Evolutionary conservation across 192 early-diverging fungal genomes (phyloP).

Genomic region (Lobosporangium transversale): DNA sequence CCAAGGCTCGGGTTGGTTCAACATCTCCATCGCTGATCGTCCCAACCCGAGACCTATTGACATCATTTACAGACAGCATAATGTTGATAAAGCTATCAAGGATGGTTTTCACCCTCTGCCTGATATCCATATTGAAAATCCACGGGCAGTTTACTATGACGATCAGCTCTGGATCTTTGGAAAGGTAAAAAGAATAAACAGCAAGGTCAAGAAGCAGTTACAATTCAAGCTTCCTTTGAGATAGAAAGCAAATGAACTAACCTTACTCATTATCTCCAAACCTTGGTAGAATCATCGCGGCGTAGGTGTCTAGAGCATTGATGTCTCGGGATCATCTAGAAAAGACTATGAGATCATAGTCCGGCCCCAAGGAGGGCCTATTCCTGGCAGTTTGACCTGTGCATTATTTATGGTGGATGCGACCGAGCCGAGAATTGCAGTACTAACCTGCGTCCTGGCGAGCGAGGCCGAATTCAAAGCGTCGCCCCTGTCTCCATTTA

Average conservation of each 20-base stretch:
- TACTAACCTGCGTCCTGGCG: slow-evolving; percentile 29
- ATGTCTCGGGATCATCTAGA: slow-evolving; percentile 6
- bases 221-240: too few species aligned
- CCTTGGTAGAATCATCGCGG: slow-evolving; percentile 20
- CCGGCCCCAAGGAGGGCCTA: slow-evolving; percentile 24
- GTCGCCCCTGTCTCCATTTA: slow-evolving; percentile 34
- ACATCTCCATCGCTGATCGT: slow-evolving; percentile 38
- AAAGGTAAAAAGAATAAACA: slow-evolving; percentile 39
- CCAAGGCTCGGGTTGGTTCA: slow-evolving; percentile 41
- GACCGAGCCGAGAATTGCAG: slow-evolving; percentile 33
- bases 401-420: slow-evolving; percentile 49
- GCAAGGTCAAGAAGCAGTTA: too few species aligned
- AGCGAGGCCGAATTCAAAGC: neutral
- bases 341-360: slow-evolving; percentile 11
- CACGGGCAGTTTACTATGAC: slow-evolving; percentile 18
- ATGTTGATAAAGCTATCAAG: slow-evolving; percentile 7
- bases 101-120: slow-evolving; percentile 20
- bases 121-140: slow-evolving; percentile 6
- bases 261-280: neutral
- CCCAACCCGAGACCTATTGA: slow-evolving; percentile 28
- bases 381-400: slow-evolving; percentile 26
- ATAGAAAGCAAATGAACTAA: too few species aligned
- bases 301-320: slow-evolving; percentile 40
- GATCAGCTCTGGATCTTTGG: slow-evolving; percentile 46
- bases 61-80: slow-evolving; percentile 6